Percentiles rank a stretch among this genome's conserved stretches.
phyloP scores from a whole-genome alignment of 2,329 filamentous ascomycete genomes.

The Colletotrichum sansevieriae region DNA sequence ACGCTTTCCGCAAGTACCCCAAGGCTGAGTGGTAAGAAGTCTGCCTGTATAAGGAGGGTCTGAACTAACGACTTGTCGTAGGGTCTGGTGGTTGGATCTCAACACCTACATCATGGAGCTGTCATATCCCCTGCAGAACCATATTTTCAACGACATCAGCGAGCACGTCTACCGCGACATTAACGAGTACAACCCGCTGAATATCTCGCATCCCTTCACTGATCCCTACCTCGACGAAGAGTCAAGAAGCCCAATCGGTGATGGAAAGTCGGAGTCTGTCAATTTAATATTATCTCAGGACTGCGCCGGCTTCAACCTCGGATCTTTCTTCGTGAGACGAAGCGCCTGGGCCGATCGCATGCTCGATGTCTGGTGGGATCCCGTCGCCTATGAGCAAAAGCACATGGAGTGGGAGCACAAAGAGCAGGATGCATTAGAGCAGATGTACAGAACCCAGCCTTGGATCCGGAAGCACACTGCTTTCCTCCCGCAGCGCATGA shows the following conservation, averaged over 20 bases:
- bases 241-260: conserved; percentile 79
- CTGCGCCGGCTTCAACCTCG: conserved; percentile 95
- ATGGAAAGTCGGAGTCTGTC: conserved; percentile 82
- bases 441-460: conserved; percentile 90
- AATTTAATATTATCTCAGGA: conserved; percentile 93
- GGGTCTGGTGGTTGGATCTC: conserved; percentile 99
- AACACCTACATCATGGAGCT: conserved; percentile 99
- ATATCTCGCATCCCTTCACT: conserved; percentile 86
- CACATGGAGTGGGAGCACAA: conserved; percentile 99
- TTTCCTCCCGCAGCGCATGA: conserved; percentile 90
- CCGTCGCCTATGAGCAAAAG: conserved; percentile 95
- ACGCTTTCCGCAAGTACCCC: conserved; percentile 91
- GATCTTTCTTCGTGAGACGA: conserved; percentile 91
- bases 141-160: conserved; percentile 87
- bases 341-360: conserved; percentile 91
- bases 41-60: neutral
- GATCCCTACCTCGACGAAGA: conserved; percentile 81
- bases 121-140: conserved; percentile 86
- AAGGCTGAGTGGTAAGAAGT: conserved; percentile 89
- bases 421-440: conserved; percentile 94
- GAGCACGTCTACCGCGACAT: conserved; percentile 91
- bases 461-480: conserved; percentile 92
- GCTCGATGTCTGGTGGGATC: conserved; percentile 98
- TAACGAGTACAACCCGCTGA: conserved; percentile 94
- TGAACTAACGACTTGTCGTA: conserved; percentile 52